Percentiles rank a stretch among this genome's conserved stretches.
Evolutionary conservation across 2,329 filamentous ascomycete genomes (phyloP).

Genomic region (Clarireedia hainanense): DNA sequence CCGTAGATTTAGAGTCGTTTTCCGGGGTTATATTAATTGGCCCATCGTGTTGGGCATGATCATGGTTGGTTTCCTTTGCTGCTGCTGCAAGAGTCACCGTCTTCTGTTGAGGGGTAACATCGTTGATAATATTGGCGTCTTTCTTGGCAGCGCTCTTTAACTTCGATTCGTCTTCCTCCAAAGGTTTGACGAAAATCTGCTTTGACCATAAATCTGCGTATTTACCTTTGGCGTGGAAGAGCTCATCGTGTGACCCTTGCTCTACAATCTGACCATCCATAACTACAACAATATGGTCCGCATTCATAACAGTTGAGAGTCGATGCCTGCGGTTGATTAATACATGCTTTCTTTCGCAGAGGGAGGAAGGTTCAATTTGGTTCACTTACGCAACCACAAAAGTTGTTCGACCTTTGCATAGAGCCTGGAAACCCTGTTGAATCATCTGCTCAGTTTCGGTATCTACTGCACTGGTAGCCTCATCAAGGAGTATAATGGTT

Average conservation of each 20-base stretch:
- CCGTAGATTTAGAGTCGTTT: background rate
- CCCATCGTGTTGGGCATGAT: conserved; percentile 9
- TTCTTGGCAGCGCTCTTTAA: conserved; percentile 23
- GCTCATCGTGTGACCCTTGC: conserved; percentile 40
- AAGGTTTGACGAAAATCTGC: conserved; percentile 32
- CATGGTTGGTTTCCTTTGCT: conserved; percentile 10
- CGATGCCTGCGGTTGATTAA: conserved; percentile 32
- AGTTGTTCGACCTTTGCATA: conserved; percentile 42
- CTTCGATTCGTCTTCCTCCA: conserved; percentile 12
- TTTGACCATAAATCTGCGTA: conserved; percentile 46
- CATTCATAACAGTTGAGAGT: conserved; percentile 45
- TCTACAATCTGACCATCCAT: conserved; percentile 44
- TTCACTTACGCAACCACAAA: conserved; percentile 30
- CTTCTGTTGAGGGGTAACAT: conserved; percentile 18
- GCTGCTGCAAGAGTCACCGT: conserved; percentile 16
- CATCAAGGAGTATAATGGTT: conserved; percentile 85
- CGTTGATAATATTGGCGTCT: conserved; percentile 25
- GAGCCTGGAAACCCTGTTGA: conserved; percentile 49
- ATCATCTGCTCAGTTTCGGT: conserved; percentile 92
- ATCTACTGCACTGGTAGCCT: conserved; percentile 89
- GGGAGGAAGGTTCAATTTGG: background rate
- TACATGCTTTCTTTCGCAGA: background rate
- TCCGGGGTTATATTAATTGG: background rate
- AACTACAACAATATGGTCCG: conserved; percentile 47
- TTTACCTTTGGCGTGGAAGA: conserved; percentile 39